Conservation (phyloP, 202 grass and related monocot genomes). For the Setaria italica region DNA sequence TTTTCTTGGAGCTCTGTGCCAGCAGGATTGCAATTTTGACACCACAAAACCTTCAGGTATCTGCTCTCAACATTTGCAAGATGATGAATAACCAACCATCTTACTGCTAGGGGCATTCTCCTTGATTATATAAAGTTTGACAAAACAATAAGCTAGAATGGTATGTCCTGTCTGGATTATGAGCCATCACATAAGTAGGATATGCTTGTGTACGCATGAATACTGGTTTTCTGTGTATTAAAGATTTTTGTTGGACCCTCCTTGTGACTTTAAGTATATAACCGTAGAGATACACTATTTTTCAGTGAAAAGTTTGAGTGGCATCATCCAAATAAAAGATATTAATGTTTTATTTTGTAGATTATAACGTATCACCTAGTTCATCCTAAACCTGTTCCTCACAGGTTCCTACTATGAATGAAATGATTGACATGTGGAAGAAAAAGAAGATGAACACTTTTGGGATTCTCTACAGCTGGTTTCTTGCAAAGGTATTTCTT, state of each 20-base stretch:
- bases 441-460: conserved; percentile 95
- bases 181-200: neutral
- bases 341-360: neutral
- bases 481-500: conserved; percentile 83
- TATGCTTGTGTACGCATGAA: conserved; percentile 1
- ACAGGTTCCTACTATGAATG: conserved; percentile 88
- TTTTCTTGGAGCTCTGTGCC: conserved; percentile 91
- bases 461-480: conserved; percentile 98
- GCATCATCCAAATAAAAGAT: neutral
- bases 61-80: neutral
- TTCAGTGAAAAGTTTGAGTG: neutral
- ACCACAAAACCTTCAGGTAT: conserved; percentile 86
- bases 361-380: conserved; percentile 10
- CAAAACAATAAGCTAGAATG: neutral
- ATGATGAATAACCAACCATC: conserved; percentile 30
- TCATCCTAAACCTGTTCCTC: conserved; percentile 3
- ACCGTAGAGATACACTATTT: neutral
- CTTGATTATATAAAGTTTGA: neutral
- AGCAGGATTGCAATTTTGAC: conserved; percentile 80
- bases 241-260: neutral
- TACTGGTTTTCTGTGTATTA: conserved; percentile 23
- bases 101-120: neutral
- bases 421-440: conserved; percentile 99
- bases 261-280: conserved; percentile 1
- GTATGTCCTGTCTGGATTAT: neutral